Percentiles rank a stretch among this genome's conserved stretches.
These are phyloP conservation scores for Mycena belliarum DNA, from an alignment of 768 basidiomycete genomes.

Conservation along the genomic window DNA sequence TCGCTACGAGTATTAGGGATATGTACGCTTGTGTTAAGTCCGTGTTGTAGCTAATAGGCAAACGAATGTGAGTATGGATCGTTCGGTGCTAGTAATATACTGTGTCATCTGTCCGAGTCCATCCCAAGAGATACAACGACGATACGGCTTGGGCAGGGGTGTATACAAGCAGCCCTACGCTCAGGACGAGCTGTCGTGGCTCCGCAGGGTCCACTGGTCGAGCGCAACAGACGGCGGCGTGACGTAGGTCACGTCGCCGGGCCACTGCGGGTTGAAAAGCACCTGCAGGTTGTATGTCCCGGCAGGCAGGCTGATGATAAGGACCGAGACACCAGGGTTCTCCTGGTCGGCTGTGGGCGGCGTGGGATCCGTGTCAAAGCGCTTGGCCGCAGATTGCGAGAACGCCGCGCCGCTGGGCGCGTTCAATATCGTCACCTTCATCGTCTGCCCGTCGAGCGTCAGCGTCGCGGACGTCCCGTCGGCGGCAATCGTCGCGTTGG, in stretches of 20 bases:
- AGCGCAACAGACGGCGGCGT: conserved; percentile 74
- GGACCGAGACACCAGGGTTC: conserved; percentile 79
- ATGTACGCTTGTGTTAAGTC: too few species aligned
- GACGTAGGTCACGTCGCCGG: conserved; percentile 58
- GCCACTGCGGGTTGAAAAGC: conserved; percentile 92
- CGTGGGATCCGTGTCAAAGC: conserved; percentile 60
- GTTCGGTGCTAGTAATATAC: neutral
- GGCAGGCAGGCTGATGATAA: conserved; percentile 70
- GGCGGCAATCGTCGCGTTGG: conserved; percentile 78
- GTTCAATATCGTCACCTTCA: conserved; percentile 68
- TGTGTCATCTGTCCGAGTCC: neutral
- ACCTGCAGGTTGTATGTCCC: conserved; percentile 77
- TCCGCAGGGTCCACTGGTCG: conserved; percentile 74
- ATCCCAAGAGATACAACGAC: neutral
- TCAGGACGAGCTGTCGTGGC: conserved; percentile 52
- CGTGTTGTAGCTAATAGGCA: too few species aligned
- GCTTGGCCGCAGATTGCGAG: conserved; percentile 50
- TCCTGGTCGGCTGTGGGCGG: conserved; percentile 66
- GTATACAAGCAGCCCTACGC: neutral
- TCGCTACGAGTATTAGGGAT: too few species aligned
- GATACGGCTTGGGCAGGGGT: neutral
- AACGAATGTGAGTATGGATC: too few species aligned
- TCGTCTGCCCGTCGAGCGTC: conserved; percentile 65
- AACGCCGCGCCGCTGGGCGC: conserved; percentile 68
- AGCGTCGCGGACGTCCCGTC: conserved; percentile 72